These are phyloP conservation scores for Leptomonas seymouri DNA, from an alignment of 208 protist genomes.

Conservation along the genomic window DNA sequence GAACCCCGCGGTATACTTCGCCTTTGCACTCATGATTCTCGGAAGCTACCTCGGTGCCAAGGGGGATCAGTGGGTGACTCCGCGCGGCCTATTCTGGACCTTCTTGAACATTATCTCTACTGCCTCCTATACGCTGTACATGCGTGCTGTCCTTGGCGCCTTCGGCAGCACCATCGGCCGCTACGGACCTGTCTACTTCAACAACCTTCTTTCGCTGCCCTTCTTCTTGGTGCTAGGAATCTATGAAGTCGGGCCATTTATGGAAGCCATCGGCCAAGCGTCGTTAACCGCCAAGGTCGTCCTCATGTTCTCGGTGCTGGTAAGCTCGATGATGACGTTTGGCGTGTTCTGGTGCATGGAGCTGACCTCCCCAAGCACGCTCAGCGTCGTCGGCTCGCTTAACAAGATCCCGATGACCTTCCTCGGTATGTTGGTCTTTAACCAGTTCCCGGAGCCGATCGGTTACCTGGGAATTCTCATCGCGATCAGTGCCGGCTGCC, in stretches of 20 bases:
- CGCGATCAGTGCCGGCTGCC: constrained; percentile 65
- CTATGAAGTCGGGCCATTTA: constrained; percentile 20
- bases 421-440: constrained; percentile 83
- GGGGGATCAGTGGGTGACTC: constrained; percentile 83
- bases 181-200: constrained; percentile 89
- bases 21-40: constrained; percentile 66
- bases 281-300: constrained; percentile 27
- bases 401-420: constrained; percentile 88
- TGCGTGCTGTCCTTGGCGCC: constrained; percentile 65
- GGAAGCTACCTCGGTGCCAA: constrained; percentile 62
- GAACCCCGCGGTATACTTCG: constrained; percentile 44
- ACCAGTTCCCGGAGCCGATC: constrained; percentile 65
- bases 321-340: constrained; percentile 83
- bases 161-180: constrained; percentile 65
- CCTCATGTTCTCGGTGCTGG: constrained; percentile 52
- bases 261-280: constrained; percentile 13
- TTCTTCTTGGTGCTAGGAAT: constrained; percentile 51
- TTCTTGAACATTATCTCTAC: constrained; percentile 76
- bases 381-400: constrained; percentile 84
- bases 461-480: constrained; percentile 80
- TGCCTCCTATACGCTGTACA: constrained; percentile 86
- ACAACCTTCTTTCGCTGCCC: constrained; percentile 85
- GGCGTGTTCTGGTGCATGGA: constrained; percentile 90
- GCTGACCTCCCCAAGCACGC: constrained; percentile 89
- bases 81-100: constrained; percentile 79